Conservation (phyloP, 1,284 basidiomycete genomes). For the Ustilago esculenta region DNA sequence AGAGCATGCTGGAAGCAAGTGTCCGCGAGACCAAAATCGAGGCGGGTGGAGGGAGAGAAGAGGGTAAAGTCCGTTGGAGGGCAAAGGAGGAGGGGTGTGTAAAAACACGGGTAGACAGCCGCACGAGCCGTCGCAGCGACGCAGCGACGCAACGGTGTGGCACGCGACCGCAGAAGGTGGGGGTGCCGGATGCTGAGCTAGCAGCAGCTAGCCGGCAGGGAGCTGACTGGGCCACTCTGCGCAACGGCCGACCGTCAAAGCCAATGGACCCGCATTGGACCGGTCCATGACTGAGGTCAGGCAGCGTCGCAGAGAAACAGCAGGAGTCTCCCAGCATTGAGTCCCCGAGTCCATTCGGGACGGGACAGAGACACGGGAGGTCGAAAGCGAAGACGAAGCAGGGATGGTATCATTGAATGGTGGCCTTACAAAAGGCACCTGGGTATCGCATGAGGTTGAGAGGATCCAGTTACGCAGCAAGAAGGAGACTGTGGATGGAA, state of each 20-base stretch:
- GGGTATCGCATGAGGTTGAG: constrained; percentile 38
- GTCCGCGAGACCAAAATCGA: constrained; percentile 1
- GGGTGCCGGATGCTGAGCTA: not conserved
- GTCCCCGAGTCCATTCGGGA: not conserved
- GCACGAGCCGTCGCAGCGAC: constrained; percentile 4
- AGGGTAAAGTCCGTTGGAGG: not conserved
- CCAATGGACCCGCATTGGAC: not conserved
- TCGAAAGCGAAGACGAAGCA: constrained; percentile 23
- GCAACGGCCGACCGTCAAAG: constrained; percentile 14
- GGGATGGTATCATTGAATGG: constrained; percentile 40
- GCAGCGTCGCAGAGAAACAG: constrained; percentile 5
- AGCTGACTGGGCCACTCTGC: no score
- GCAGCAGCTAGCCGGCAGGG: no score
- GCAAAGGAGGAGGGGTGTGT: not conserved
- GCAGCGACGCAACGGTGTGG: constrained; percentile 4
- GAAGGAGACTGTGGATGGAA: constrained; percentile 19
- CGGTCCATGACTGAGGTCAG: constrained; percentile 16
- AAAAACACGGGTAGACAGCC: not conserved
- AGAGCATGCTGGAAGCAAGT: not conserved
- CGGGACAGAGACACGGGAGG: not conserved
- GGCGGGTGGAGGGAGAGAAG: not conserved
- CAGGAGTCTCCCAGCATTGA: not conserved
- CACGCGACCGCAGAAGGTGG: not conserved
- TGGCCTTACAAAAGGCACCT: constrained; percentile 7
- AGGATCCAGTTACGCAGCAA: constrained; percentile 31